Base-by-base conservation (phyloP, 495 filamentous ascomycete species). In the Penicillium arizonense region DNA sequence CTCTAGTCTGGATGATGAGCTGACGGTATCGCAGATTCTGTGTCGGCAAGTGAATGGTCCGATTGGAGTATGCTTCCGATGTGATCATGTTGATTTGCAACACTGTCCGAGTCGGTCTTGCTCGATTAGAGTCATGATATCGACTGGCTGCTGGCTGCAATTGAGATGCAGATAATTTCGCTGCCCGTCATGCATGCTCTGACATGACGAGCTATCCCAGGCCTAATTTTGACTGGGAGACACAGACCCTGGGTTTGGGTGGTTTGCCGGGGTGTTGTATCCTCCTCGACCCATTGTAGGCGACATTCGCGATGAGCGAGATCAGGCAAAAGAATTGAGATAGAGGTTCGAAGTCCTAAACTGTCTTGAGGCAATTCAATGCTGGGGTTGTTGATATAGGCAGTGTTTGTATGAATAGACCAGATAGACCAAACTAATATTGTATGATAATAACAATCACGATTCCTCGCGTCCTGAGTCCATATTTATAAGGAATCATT, bases 31-130 rank as follows among this genome's bases (percentile, higher is more conserved):
- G 33, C 53, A 81, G 76, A 56, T 89, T 87, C 65, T 89, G 86
- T 56, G 85, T 89, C n/a, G 86, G 86, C 33, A 89, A 89, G 60
- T 89, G 61, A 77, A 44, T 58, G 28, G 64, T 21, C 21, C 36
- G 11, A 37, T 37, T 14, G 26, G 20, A 21, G 1, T 24, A 32
- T 38, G 13, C 3, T 18, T 44, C n/a, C 14, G 18, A 14, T 21
- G 18, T 6, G 35, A 13, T 20, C 24, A 37, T 21, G 13, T 44
- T 39, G 42, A 11, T 35, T n/a, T 36, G 33, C 20, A 36, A 26
- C 7, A 34, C 21, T 28, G 21, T 47, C 14, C 13, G 7, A n/a
- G n/a, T 26, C 6, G 20, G 6, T 12, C 21, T 43, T 21, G 36
- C n/a, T 16, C 37, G 65, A 61, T 62, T n/a, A 47, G 28, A 43